Evolutionary conservation across 371 early-diverging fungal genomes (phyloP).

Genomic region (Mucor irregularis): DNA sequence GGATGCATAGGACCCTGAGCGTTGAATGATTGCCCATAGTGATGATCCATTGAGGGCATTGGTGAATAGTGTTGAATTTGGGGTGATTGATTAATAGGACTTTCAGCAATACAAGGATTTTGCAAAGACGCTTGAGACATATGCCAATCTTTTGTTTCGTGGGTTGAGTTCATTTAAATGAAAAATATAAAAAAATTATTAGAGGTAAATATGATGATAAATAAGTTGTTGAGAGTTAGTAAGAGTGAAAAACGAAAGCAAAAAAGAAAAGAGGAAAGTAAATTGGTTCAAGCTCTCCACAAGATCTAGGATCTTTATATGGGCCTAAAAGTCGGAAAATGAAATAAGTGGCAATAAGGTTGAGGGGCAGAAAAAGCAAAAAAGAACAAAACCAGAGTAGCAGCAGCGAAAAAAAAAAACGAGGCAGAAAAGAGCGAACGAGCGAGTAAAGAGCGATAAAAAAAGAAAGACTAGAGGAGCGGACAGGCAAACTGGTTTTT

Average conservation of each 20-base stretch:
- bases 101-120: conserved; percentile 25
- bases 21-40: conserved; percentile 29
- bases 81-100: conserved; percentile 25
- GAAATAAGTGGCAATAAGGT: conserved; percentile 29
- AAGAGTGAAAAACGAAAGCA: conserved; percentile 2
- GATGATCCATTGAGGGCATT: conserved; percentile 28
- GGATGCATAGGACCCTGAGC: conserved; percentile 35
- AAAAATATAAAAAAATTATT: neutral
- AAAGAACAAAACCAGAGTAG: neutral
- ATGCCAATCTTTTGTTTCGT: conserved; percentile 45
- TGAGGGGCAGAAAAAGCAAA: conserved; percentile 25
- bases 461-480: conserved; percentile 12
- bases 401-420: neutral
- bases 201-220: no score
- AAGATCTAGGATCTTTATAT: conserved; percentile 21
- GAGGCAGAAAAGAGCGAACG: neutral
- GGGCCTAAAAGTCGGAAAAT: conserved; percentile 20
- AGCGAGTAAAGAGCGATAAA: neutral
- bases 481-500: no score
- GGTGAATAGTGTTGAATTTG: conserved; percentile 33
- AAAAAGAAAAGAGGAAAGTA: conserved; percentile 6
- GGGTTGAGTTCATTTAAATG: conserved; percentile 35
- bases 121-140: conserved; percentile 32
- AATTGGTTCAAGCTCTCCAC: conserved; percentile 6
- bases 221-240: no score